Percentiles rank a stretch among this genome's conserved stretches.
phyloP scores from a whole-genome alignment of 805 yeast genomes.

The Allodekkera sacchari region DNA sequence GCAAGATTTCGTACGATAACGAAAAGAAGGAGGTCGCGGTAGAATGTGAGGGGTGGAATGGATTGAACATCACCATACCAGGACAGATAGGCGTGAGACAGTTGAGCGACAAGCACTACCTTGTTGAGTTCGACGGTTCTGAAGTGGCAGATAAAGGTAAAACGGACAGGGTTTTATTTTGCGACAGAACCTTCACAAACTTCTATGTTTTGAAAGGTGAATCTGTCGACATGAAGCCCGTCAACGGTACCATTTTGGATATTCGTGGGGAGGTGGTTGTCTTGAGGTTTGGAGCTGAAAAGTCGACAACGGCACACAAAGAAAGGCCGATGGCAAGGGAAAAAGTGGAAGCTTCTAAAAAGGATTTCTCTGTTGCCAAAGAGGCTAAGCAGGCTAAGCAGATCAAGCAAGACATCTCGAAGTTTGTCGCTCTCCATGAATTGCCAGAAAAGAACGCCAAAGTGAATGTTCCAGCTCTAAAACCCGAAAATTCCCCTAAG shows the following conservation, averaged over 20 bases:
- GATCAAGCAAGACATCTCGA: neutral
- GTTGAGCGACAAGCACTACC: conserved; percentile 12
- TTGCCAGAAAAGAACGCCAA: conserved; percentile 2
- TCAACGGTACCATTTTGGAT: conserved; percentile 56
- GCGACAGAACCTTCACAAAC: conserved; percentile 38
- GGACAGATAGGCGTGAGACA: conserved; percentile 23
- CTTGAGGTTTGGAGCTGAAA: conserved; percentile 7
- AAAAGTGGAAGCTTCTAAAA: too few relatives aligned
- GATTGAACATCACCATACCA: conserved; percentile 63
- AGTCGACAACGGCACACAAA: too few relatives aligned
- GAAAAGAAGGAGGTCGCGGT: conserved; percentile 37
- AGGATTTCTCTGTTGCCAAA: too few relatives aligned
- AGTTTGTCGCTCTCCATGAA: too few relatives aligned
- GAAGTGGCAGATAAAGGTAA: conserved; percentile 3
- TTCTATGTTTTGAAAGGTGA: conserved; percentile 56
- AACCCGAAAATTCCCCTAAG: too few relatives aligned
- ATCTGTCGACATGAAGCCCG: conserved; percentile 53
- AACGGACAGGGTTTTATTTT: conserved; percentile 28
- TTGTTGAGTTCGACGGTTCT: conserved; percentile 6
- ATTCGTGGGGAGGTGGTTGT: conserved; percentile 52
- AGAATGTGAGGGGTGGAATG: conserved; percentile 78
- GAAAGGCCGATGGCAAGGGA: too few relatives aligned
- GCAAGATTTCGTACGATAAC: conserved; percentile 37
- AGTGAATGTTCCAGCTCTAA: too few relatives aligned
- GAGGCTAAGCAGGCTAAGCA: neutral